phyloP scores from a whole-genome alignment of 129 eudicot genomes.

The Centaurea solstitialis region DNA sequence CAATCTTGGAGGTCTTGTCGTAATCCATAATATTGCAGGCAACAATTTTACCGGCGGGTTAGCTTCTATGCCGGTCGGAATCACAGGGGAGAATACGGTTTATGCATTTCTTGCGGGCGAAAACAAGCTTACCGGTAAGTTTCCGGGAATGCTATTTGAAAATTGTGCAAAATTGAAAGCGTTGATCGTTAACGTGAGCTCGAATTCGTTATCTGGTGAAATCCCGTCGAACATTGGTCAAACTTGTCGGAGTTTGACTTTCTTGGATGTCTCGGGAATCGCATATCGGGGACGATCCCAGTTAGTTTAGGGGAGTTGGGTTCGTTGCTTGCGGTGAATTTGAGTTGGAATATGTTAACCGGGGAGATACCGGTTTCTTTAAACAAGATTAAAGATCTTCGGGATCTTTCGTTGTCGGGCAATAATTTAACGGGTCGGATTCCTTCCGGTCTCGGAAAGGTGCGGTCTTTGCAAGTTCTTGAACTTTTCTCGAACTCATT shows the following conservation, averaged over 20 bases:
- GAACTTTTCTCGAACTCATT: constrained; percentile 63
- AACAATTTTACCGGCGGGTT: constrained; percentile 60
- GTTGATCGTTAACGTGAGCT: constrained; percentile 58
- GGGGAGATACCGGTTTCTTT: constrained; percentile 58
- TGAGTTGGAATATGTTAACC: constrained; percentile 58
- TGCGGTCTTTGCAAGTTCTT: constrained; percentile 54
- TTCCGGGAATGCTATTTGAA: constrained; percentile 54
- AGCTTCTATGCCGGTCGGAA: constrained; percentile 47
- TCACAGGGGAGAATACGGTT: constrained; percentile 45
- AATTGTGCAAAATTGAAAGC: constrained; percentile 50
- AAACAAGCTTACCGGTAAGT: constrained; percentile 54
- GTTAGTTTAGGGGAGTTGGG: constrained; percentile 44
- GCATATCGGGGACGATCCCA: constrained; percentile 55
- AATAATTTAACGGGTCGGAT: constrained; percentile 59
- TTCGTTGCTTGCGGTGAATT: constrained; percentile 56
- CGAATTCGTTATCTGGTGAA: constrained; percentile 52
- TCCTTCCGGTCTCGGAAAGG: constrained; percentile 57
- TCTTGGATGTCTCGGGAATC: constrained; percentile 58
- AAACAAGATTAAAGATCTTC: constrained; percentile 53
- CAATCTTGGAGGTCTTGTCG: constrained; percentile 40
- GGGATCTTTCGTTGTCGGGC: constrained; percentile 51
- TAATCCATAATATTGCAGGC: constrained; percentile 61
- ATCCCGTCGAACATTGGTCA: constrained; percentile 52
- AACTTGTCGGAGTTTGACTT: constrained; percentile 46
- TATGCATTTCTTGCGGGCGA: constrained; percentile 74